Evolutionary conservation across 2,329 filamentous ascomycete genomes (phyloP).

Genomic region (Ceratocystis papillata): DNA sequence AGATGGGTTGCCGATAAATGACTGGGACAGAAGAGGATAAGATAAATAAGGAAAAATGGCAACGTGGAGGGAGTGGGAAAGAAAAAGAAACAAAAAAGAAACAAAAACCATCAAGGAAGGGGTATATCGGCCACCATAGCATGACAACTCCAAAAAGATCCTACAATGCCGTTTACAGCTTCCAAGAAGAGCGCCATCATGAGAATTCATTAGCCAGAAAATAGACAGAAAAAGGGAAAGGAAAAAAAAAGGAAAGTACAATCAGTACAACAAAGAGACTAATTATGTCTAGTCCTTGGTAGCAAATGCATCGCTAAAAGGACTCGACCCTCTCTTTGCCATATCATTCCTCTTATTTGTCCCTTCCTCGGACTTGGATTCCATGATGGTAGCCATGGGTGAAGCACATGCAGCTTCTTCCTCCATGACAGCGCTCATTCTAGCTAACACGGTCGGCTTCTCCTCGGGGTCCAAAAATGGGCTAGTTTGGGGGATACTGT

Average conservation of each 20-base stretch:
- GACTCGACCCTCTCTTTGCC: constrained; percentile 35
- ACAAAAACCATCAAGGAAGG: constrained; percentile 6
- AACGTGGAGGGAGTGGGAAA: constrained; percentile 17
- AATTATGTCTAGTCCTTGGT: constrained; percentile 37
- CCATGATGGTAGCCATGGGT: constrained; percentile 29
- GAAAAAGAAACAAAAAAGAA: constrained; percentile 26
- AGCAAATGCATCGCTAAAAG: constrained; percentile 50
- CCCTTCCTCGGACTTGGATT: constrained; percentile 29
- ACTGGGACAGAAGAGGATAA: constrained; percentile 18
- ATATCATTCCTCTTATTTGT: constrained; percentile 28
- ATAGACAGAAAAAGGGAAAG: constrained; percentile 9
- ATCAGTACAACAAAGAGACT: not conserved
- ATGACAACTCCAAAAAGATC: constrained; percentile 8
- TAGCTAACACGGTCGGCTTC: constrained; percentile 34
- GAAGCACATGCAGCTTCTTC: constrained; percentile 39
- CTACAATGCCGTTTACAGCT: constrained; percentile 3
- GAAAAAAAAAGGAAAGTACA: constrained; percentile 10
- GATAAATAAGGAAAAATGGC: constrained; percentile 16
- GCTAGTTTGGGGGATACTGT: constrained; percentile 29
- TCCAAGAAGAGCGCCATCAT: constrained; percentile 6
- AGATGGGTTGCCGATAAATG: constrained; percentile 11
- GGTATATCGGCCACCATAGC: constrained; percentile 9
- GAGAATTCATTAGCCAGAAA: constrained; percentile 13
- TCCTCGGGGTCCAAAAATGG: constrained; percentile 49
- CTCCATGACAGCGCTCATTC: constrained; percentile 46